These are phyloP conservation scores for Naganishia cerealis DNA, from an alignment of 1,284 basidiomycete species.

Conservation along the genomic window DNA sequence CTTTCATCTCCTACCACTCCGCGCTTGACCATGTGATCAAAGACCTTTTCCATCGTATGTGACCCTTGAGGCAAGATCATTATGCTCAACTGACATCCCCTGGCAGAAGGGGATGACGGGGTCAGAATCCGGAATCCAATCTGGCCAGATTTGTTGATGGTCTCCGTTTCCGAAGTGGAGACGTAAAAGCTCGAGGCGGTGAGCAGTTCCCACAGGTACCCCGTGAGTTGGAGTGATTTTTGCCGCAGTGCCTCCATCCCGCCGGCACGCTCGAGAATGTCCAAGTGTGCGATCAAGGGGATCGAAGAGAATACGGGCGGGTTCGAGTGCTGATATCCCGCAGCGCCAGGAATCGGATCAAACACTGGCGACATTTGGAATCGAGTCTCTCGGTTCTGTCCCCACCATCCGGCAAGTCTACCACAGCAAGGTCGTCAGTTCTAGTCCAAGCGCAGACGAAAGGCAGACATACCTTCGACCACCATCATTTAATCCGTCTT, in stretches of 20 bases:
- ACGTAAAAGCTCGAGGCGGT: constrained; percentile 63
- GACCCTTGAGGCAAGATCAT: constrained; percentile 64
- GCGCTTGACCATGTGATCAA: constrained; percentile 61
- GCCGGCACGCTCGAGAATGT: constrained; percentile 73
- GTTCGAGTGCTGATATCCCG: constrained; percentile 94
- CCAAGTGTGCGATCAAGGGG: constrained; percentile 75
- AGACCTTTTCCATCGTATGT: constrained; percentile 70
- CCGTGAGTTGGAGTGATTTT: constrained; percentile 71
- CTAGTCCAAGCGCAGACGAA: neutral
- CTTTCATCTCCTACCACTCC: constrained; percentile 89
- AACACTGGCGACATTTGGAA: constrained; percentile 88
- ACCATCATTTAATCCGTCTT: constrained; percentile 48
- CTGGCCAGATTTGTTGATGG: constrained; percentile 30
- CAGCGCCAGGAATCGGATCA: constrained; percentile 80
- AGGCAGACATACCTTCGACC: constrained; percentile 42
- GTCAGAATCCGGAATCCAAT: constrained; percentile 83
- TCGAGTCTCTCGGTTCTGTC: constrained; percentile 79
- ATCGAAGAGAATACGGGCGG: constrained; percentile 78
- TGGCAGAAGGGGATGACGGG: constrained; percentile 63
- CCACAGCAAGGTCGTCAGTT: constrained; percentile 30
- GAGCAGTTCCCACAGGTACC: constrained; percentile 67
- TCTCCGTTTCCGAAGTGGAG: constrained; percentile 16
- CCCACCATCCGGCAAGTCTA: constrained; percentile 96
- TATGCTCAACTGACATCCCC: constrained; percentile 83
- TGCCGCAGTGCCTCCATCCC: constrained; percentile 69